Percentiles rank a stretch among this genome's conserved stretches.
phyloP scores from a whole-genome alignment of 495 filamentous ascomycete species.

The Ascodesmis nigricans region DNA sequence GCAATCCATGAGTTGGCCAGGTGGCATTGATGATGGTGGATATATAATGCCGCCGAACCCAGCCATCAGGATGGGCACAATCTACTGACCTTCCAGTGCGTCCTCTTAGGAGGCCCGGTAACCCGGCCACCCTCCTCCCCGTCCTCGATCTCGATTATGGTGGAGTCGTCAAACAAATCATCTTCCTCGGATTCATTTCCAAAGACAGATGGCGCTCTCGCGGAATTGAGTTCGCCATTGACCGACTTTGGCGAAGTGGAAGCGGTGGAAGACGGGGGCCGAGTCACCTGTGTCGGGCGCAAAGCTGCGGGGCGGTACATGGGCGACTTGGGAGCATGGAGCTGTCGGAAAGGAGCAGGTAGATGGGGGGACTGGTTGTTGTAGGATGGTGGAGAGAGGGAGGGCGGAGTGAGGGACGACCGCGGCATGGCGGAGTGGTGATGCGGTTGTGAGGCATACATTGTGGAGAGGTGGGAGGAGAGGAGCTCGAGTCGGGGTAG shows the following conservation, averaged over 20 bases:
- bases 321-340: conserved; percentile 40
- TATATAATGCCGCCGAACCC: background rate
- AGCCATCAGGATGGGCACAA: conserved; percentile 2
- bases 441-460: conserved; percentile 34
- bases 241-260: conserved; percentile 2
- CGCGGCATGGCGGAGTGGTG: conserved; percentile 16
- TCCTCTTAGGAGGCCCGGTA: conserved; percentile 38
- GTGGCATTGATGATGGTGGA: background rate
- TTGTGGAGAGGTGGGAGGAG: conserved; percentile 17
- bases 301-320: conserved; percentile 48
- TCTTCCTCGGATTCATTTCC: no score
- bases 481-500: background rate
- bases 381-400: no score
- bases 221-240: no score
- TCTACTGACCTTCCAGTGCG: conserved; percentile 49
- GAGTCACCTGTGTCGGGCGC: conserved; percentile 35
- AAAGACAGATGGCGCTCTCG: no score
- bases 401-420: background rate
- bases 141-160: conserved; percentile 25
- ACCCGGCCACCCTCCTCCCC: conserved; percentile 31
- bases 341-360: conserved; percentile 33
- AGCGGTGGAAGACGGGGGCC: conserved; percentile 27
- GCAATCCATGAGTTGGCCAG: conserved; percentile 6
- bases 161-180: conserved; percentile 2
- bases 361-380: conserved; percentile 23